Conservation (phyloP, 139 green algal genomes). For the Tetratostichococcus sp. region DNA sequence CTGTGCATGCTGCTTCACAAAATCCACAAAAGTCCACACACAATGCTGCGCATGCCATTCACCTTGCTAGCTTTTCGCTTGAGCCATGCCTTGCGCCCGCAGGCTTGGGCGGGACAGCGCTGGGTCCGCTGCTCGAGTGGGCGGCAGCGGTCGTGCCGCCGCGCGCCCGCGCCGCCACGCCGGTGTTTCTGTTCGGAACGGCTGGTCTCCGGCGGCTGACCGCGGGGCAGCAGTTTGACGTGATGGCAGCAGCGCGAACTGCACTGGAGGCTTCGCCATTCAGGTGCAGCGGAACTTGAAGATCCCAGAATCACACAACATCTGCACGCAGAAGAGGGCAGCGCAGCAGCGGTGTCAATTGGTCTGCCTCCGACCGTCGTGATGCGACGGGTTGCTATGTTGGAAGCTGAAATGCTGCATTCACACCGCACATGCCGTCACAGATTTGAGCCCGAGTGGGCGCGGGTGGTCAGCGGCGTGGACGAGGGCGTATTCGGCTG, state of each 20-base stretch:
- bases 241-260: slow-evolving; percentile 36
- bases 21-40: too few relatives aligned
- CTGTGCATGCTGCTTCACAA: too few relatives aligned
- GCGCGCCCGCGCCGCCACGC: slow-evolving; percentile 24
- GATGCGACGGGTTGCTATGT: too few relatives aligned
- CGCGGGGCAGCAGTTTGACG: slow-evolving; percentile 8
- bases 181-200: slow-evolving; percentile 74
- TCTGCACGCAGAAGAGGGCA: neutral
- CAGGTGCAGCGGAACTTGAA: slow-evolving; percentile 5
- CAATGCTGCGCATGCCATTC: too few relatives aligned
- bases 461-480: slow-evolving; percentile 65
- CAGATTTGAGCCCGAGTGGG: slow-evolving; percentile 69
- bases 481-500: slow-evolving; percentile 86
- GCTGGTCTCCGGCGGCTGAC: slow-evolving; percentile 66
- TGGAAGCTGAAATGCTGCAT: too few relatives aligned
- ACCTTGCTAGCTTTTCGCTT: too few relatives aligned
- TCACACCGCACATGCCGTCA: too few relatives aligned
- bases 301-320: neutral
- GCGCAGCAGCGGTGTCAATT: too few relatives aligned
- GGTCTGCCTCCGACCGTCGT: too few relatives aligned
- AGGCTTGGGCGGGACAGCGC: slow-evolving; percentile 27
- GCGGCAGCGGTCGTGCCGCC: slow-evolving; percentile 65
- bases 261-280: slow-evolving; percentile 41
- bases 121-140: slow-evolving; percentile 79
- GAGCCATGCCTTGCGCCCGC: neutral